Evolutionary conservation across 2,329 filamentous ascomycete genomes (phyloP), one percentile per base, ranked within the genome.

Genomic region (Cercospora beticola): DNA sequence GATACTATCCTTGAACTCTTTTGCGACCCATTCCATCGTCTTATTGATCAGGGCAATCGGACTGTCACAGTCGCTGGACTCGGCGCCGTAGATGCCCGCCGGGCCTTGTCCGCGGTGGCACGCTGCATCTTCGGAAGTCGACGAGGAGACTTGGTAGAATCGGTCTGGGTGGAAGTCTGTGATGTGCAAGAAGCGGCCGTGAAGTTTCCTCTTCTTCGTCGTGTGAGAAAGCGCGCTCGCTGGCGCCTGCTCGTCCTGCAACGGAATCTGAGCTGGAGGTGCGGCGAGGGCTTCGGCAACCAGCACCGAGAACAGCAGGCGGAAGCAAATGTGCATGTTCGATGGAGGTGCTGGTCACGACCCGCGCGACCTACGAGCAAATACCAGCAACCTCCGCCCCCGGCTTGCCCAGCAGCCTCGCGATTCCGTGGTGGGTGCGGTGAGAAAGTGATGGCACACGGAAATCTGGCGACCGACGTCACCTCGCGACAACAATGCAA

Each of bases 111-210:
- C 89, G 66, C 89, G 86, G 78, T 99, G 95, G 81, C 95, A 99
- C 70, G 90, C 90, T 71, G 87, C 81, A 31, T 87, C 85, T 73
- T 88, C 85, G 43, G 86, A 84, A 56, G 91, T 91, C 26, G 91
- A 91, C 10, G 92, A 87, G 79, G 94, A 90, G 7, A 87, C 81
- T 80, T 92, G 90, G 85, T 97, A 99, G 81, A 92, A 92, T 54
- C 88, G 87, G 79, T 99, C 95, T 58, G 93, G 93, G 77, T 99
- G 95, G 74, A 98, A 87, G 82, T 99, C 95, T 97, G 93, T 95
- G 74, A 97, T 92, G 81, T 97, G 93, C 77, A 97, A 85, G 82
- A 97, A 97, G 77, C 87, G 88, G 72, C 93, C 93, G 61, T 80
- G 80, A 64, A 83, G 75, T 14, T 69, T 68, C 2, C 73, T 68